Base-by-base conservation (phyloP, 768 basidiomycete species). In the Sarcodon sp. region DNA sequence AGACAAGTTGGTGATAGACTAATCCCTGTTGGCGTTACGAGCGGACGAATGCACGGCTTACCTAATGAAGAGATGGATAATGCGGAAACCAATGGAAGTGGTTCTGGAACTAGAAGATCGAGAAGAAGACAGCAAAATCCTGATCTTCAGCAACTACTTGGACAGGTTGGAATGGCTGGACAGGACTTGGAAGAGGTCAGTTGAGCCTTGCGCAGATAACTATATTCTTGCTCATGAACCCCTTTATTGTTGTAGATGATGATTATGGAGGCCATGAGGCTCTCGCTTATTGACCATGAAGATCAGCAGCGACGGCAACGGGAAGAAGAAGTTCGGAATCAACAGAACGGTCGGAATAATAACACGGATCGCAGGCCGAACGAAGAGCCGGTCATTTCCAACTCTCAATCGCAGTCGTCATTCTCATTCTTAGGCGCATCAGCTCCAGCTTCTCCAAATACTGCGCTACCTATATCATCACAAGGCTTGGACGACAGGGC, bases 181-280 rank as follows among this genome's bases (percentile, higher is more conserved):
- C 85, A 86, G 62, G 92, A 94, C 66, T 64, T 94, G 48, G 92
- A 93, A 70, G 92, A 94, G 74, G 91, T 90, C 57, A 59, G 76
- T 61, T 41, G 5, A 18, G 8, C 38, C 12, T 32, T 46, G 7
- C 31, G 32, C 11, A 27, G 21, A 4, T 27, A 4, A 4, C 4
- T 4, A 27, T 35, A 13, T 3, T 31, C 15, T 27, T 43, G 13
- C 41, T 6, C 18, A 6, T 12, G 12, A 1, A 15, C 21, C 21
- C n/a, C 21, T 27, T 27, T 27, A 27, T 27, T 4, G 4, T 38
- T 54, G 36, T 53, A 99, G 90, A 67, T 99, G 39, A 97, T 98
- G 94, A 70, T 99, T 47, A 93, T 93, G 88, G 96, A 98, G 66
- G 96, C 96, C 4, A 98, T 99, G 92, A 80, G 94, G 47, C 68